Conservation (phyloP, 2,329 filamentous ascomycete species). For the Pseudogymnoascus destructans region DNA sequence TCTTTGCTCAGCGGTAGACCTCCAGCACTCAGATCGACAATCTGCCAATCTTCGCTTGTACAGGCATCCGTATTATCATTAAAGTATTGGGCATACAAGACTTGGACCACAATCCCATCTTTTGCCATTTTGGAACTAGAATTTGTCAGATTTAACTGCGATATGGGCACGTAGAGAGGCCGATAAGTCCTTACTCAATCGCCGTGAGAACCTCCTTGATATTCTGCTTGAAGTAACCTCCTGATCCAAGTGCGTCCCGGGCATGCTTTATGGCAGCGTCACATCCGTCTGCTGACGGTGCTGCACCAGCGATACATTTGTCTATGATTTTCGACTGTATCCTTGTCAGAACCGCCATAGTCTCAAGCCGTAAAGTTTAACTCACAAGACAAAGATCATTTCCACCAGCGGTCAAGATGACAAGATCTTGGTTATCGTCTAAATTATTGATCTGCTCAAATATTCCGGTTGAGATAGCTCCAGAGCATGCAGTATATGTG, state of each 20-base stretch:
- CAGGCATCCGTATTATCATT: conserved; percentile 23
- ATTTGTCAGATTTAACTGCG: conserved; percentile 9
- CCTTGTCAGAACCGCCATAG: neutral
- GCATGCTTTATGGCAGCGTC: conserved; percentile 17
- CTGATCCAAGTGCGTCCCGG: conserved; percentile 18
- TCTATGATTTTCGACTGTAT: conserved; percentile 15
- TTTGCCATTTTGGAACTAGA: conserved; percentile 21
- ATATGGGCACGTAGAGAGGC: neutral
- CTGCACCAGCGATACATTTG: conserved; percentile 18
- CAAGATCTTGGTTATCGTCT: conserved; percentile 24
- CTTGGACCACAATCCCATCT: conserved; percentile 24
- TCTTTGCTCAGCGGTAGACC: conserved; percentile 16
- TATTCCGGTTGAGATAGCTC: conserved; percentile 21
- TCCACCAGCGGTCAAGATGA: conserved; percentile 28
- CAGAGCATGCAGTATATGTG: conserved; percentile 23
- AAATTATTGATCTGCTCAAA: conserved; percentile 23
- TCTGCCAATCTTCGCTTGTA: conserved; percentile 13
- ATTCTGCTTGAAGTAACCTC: conserved; percentile 23
- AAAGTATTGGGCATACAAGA: conserved; percentile 27
- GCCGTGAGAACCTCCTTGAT: conserved; percentile 20
- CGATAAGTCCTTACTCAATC: conserved; percentile 12
- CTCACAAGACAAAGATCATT: conserved; percentile 29
- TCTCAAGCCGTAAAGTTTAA: neutral
- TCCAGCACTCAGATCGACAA: conserved; percentile 12
- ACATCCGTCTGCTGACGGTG: conserved; percentile 13